Base-by-base conservation (phyloP, 345 rosid genomes). In the Gossypium thurberi region DNA sequence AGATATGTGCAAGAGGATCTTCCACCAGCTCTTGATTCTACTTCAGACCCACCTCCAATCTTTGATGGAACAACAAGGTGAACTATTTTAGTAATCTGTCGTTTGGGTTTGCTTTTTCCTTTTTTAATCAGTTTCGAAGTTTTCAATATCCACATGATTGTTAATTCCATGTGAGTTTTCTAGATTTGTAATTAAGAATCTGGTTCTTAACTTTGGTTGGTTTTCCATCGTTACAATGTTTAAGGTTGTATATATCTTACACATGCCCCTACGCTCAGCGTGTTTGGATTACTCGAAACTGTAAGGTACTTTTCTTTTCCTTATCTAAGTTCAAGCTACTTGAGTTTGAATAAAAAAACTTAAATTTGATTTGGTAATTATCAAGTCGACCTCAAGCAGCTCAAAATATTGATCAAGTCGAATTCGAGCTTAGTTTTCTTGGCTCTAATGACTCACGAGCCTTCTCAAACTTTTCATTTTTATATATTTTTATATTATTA, bases 21-120 rank as follows among this genome's bases (percentile, higher is more conserved):
- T 57, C 89, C 89, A 2, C 85, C 90, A 18, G 85, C 85, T 77
- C 85, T 87, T 60, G 88, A 87, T 74, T 89, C 94, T 43, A 70
- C 87, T 78, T 87, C 96, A 3, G 87, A 89, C 28, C 89, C 87
- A 55, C 82, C 91, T 65, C 86, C 88, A 73, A 10, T 90, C 23
- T 92, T 91, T 56, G 90, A 93, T 77, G 98, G 98, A 77, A 77
- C 90, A 8, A 84, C 98, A 53, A 93, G 98, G 96, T 88, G 6
- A 6, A 69, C 3, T 37, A 13, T 12, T 43, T 51, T 21, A 51
- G 42, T 26, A 21, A 14, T 57, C 20, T 47, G 18, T 8, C 13
- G 8, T 33, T 17, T 40, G 59, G 20, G 6, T 7, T 46, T 25
- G 8, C 33, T 21, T 14, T 33, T 33, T 33, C 37, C 37, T 4